Evolutionary conservation across 768 basidiomycete species (phyloP), one percentile per base, ranked within the genome.

Genomic region (Trametes punicea): DNA sequence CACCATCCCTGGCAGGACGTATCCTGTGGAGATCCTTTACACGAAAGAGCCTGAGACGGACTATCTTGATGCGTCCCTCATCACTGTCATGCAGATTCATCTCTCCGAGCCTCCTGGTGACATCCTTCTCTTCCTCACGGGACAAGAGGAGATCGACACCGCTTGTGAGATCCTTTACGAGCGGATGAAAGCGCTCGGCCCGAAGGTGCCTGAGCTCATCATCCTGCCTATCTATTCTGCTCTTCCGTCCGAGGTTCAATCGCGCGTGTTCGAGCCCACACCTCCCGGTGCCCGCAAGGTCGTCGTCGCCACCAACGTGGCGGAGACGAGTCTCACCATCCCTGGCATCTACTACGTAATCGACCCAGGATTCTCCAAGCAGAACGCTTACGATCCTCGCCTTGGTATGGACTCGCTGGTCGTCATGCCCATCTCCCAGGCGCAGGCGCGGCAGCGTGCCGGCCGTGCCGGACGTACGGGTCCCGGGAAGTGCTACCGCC

Each of bases 1-100:
- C 80, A 97, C 96, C 33, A 98, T 99, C 62, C 97, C 97, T n/a
- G 97, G 97, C 64, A 87, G 95, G 66, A 94, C 94, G n/a, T 98
- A 92, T 74, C 97, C 97, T 6, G 97, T 98, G 60, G 97, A 99
- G 72, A 81, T 90, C 27, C 77, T 98, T n/a, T 99, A 98, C 74
- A 98, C 96, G 63, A 98, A 98, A 70, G 97, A 99, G 67, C 97
- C 97, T 0, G 97, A 98, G 72, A 81, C 82, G 20, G 97, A 99
- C 72, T 99, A 99, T 72, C 83, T 99, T 54, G 97, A 98, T 64
- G 95, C 96, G 0, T 94, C 95, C 21, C 87, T 99, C 59, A 98
- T 98, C 64, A 98, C 97, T 4, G 90, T 99, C 67, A 96, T 98
- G 90, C 97, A 99, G 71, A 99, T 99, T 56, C 97, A 99, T 70